phyloP scores from a whole-genome alignment of 2,329 filamentous ascomycete genomes.

The Penicillium frequentans region DNA sequence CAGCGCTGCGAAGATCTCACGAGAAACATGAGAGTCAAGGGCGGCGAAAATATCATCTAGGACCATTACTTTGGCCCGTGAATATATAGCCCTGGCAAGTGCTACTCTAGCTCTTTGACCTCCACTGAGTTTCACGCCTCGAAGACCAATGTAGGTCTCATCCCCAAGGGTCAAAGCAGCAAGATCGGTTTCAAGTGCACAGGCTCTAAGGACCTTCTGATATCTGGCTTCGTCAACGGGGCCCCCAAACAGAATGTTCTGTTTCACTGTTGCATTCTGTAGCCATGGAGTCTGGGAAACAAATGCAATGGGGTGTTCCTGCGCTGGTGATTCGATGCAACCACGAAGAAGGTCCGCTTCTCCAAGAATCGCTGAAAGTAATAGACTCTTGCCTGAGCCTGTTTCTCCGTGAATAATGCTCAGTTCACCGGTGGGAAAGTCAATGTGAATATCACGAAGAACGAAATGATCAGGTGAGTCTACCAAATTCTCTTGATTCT shows the following conservation, averaged over 20 bases:
- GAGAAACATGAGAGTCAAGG: not conserved
- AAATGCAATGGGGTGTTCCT: conserved; percentile 56
- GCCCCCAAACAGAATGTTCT: conserved; percentile 74
- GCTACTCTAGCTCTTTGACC: not conserved
- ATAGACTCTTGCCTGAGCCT: conserved; percentile 72
- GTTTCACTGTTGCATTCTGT: conserved; percentile 71
- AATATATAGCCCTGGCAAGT: not conserved
- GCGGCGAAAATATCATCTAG: not conserved
- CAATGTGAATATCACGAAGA: conserved; percentile 56
- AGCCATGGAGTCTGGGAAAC: conserved; percentile 79
- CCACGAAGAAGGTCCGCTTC: conserved; percentile 44
- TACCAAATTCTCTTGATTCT: not conserved
- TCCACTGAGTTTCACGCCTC: conserved; percentile 74
- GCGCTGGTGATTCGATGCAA: not conserved
- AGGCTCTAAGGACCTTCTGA: conserved; percentile 65
- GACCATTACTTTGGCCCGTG: not conserved
- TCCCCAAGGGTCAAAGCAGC: conserved; percentile 18
- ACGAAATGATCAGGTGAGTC: not conserved
- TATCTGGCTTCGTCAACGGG: conserved; percentile 67
- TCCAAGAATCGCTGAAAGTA: conserved; percentile 71
- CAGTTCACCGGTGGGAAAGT: conserved; percentile 67
- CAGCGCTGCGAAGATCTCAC: not conserved
- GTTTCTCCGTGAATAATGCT: conserved; percentile 75
- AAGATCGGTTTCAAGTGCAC: conserved; percentile 70
- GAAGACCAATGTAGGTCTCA: conserved; percentile 71